phyloP scores from a whole-genome alignment of 768 basidiomycete species.

The Boletus insuetus region DNA sequence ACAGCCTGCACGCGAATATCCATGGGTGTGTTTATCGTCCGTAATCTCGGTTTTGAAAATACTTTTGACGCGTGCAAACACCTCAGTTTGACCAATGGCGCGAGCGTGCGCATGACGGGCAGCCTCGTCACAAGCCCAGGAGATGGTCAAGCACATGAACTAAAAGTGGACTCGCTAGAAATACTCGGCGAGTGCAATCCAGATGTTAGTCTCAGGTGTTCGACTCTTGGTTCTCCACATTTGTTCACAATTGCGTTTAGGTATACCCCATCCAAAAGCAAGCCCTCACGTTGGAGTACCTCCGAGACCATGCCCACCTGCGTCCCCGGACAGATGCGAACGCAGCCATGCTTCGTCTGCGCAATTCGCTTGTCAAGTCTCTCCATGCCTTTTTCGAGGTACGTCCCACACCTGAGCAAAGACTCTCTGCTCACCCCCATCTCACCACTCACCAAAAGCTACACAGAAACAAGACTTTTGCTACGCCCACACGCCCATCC shows the following conservation, averaged over 20 bases:
- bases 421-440: not conserved
- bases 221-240: not conserved
- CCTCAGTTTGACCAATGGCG: conserved; percentile 50
- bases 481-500: conserved; percentile 79
- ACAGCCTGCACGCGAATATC: conserved; percentile 14
- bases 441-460: conserved; percentile 15
- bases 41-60: not conserved
- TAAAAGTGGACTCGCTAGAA: conserved; percentile 46
- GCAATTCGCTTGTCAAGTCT: conserved; percentile 53
- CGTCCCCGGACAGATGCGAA: conserved; percentile 73
- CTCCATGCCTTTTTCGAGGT: conserved; percentile 76
- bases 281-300: conserved; percentile 68
- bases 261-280: conserved; percentile 93
- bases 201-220: conserved; percentile 38
- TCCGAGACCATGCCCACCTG: conserved; percentile 86
- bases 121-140: conserved; percentile 46
- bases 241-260: conserved; percentile 37
- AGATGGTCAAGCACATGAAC: conserved; percentile 49
- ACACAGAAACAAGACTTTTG: conserved; percentile 72
- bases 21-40: conserved; percentile 13
- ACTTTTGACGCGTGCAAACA: conserved; percentile 3
- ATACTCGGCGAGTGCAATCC: conserved; percentile 57
- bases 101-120: conserved; percentile 51
- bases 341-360: conserved; percentile 72
- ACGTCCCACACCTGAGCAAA: conserved; percentile 19